Evolutionary conservation across 768 basidiomycete species (phyloP).

Genomic region (Kwoniella heveanensis): DNA sequence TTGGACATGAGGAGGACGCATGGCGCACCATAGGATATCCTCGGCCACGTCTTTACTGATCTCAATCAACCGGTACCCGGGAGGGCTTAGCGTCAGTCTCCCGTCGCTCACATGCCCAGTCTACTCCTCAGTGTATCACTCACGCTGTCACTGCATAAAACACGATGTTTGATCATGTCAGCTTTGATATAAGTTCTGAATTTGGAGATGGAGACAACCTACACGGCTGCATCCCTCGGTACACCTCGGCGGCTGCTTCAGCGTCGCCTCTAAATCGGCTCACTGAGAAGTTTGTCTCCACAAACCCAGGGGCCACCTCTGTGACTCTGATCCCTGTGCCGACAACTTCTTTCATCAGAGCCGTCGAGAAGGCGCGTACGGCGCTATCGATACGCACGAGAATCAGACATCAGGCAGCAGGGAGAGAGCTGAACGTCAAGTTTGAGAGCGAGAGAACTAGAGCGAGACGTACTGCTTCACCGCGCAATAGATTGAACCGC

Average conservation of each 20-base stretch:
- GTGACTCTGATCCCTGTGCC: conserved; percentile 89
- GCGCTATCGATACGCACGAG: conserved; percentile 59
- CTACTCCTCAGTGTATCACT: too few relatives aligned
- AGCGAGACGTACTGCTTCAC: conserved; percentile 60
- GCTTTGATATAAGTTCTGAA: not conserved
- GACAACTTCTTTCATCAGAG: conserved; percentile 81
- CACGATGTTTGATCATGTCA: too few relatives aligned
- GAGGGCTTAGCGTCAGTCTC: too few relatives aligned
- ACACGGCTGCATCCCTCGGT: conserved; percentile 74
- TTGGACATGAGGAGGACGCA: conserved; percentile 30
- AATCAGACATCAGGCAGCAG: too few relatives aligned
- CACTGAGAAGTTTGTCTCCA: conserved; percentile 69
- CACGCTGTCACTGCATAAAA: conserved; percentile 10
- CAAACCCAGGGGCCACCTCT: conserved; percentile 82
- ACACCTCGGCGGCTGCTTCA: conserved; percentile 77
- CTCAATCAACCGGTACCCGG: too few relatives aligned
- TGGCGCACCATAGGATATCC: conserved; percentile 92
- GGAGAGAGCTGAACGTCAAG: too few relatives aligned
- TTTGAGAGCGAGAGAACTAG: too few relatives aligned
- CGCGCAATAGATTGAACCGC: conserved; percentile 88
- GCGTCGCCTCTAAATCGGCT: conserved; percentile 82
- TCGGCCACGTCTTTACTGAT: conserved; percentile 83
- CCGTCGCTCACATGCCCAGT: too few relatives aligned
- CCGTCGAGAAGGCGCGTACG: conserved; percentile 79
- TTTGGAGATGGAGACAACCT: not conserved